Base-by-base conservation (phyloP, 108 stramenopile genomes). In the Cyclotella kingstonii region DNA sequence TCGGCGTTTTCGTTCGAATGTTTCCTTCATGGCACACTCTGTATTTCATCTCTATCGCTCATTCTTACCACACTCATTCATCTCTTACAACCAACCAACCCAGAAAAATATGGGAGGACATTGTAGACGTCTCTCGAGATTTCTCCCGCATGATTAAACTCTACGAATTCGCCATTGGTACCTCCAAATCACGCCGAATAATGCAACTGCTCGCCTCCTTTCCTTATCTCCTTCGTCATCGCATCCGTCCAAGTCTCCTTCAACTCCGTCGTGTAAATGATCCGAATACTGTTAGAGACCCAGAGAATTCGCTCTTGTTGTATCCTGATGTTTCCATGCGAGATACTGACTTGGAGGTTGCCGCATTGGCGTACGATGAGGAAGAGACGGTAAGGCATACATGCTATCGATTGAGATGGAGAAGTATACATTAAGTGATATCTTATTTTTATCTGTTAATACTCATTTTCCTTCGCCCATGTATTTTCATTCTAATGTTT, bases 81-180 rank as follows among this genome's bases (percentile, higher is more conserved):
- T 28, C 14, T 35, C 22, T n/a, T 52, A 36, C 19, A 27, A 39
- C 8, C 15, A 36, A 21, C 2, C 4, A 7, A 4, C 1, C 8
- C 27, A 63, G 87, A 44, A 84, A 84, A 53, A 86, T 87, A 17
- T 90, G 85, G 86, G 84, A 87, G 72, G 64, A 67, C 26, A 87
- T 90, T 42, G 70, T 89, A 30, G 78, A 79, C 52, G 63, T 58
- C 3, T 54, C 86, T 15, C 70, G 96, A 14, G 94, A 95, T 67
- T 71, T 93, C 49, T 91, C 85, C 31, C 59, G 95, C 38, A 78
- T 91, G 83, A 46, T 80, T 15, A 84, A 75, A 27, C 77, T 96
- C 22, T 96, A 93, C 61, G 88, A 92, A 57, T 67, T 70, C 34
- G 83, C 86, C 38, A 81, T 96, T 49, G 93, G 95, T 5, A 73